Base-by-base conservation (phyloP, 2,329 filamentous ascomycete species). In the Mycosphaerella sp. region DNA sequence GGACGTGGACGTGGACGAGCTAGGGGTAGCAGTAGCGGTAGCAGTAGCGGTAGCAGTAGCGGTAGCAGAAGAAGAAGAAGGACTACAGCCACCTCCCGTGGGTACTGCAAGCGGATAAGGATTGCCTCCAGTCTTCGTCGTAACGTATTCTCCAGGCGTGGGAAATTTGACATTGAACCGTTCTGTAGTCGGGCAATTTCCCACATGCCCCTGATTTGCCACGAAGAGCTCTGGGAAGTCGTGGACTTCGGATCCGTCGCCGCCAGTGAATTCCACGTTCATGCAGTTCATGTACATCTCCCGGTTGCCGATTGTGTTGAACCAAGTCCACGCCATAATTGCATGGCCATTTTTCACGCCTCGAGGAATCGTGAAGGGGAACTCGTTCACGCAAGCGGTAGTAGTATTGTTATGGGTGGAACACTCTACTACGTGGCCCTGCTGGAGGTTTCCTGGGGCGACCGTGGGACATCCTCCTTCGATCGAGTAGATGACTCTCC, bases 291-390 rank as follows among this genome's bases (percentile, higher is more conserved):
- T 95, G 77, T 97, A 96, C 78, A 95, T 89, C 67, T 97, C 93
- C 1, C 90, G 84, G 73, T 95, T 95, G 2, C 93, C 93, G 8
- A 95, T 65, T 53, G 85, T 86, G 71, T 97, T 97, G 71, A 95
- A 82, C 93, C 93, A 97, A 0, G 89, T 89, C 89, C 90, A 97
- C 0, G 88, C 88, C 4, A 97, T 75, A 0, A 84, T 87, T 21
- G 86, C 90, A 36, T 89, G 79, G 3, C 91, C 93, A 1, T 83
- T 73, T 7, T 84, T 80, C 41, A 96, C 77, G 17, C 83, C 79
- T 0, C 76, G 67, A 0, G 90, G 91, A 5, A 96, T 81, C 0
- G 72, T 79, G 71, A 84, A 95, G 27, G 80, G 72, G 69, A 87
- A 93, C 0, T 71, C 74, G 63, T 77, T 77, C n/a, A 68, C 56